phyloP scores from a whole-genome alignment of 2,329 filamentous ascomycete species.

The Ceratocystis lukuohia region DNA sequence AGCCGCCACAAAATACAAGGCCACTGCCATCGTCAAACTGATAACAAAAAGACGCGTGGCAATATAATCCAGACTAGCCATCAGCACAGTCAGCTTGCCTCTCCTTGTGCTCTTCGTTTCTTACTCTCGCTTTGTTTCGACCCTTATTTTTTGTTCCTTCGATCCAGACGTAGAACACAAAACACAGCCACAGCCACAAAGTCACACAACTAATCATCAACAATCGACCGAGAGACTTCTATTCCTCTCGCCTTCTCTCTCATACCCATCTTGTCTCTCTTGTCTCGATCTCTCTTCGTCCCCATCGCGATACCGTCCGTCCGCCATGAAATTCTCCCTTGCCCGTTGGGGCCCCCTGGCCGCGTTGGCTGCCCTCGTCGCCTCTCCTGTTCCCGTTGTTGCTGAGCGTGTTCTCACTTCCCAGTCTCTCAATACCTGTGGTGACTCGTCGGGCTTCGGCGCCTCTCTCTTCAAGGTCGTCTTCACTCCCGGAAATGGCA shows the following conservation, averaged over 20 bases:
- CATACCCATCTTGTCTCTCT: background rate
- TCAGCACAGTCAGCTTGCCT: background rate
- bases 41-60: slow-evolving; percentile 1
- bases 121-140: background rate
- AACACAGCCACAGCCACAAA: background rate
- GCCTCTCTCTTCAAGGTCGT: slow-evolving; percentile 79
- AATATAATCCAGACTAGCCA: background rate
- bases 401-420: slow-evolving; percentile 59
- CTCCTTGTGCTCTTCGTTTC: background rate
- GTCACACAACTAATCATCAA: background rate
- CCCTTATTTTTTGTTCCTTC: slow-evolving; percentile 6
- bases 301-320: background rate
- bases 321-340: slow-evolving; percentile 33
- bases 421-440: slow-evolving; percentile 72
- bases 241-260: background rate
- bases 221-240: background rate
- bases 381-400: slow-evolving; percentile 32
- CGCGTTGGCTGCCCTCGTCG: slow-evolving; percentile 15
- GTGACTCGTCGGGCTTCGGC: slow-evolving; percentile 71
- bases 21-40: background rate
- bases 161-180: background rate
- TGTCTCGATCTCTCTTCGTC: background rate
- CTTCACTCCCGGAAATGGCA: slow-evolving; percentile 62
- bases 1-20: background rate
- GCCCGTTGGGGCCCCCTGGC: slow-evolving; percentile 30